Conservation (phyloP, 257 asterid genomes). For the Solanum peruvianum region DNA sequence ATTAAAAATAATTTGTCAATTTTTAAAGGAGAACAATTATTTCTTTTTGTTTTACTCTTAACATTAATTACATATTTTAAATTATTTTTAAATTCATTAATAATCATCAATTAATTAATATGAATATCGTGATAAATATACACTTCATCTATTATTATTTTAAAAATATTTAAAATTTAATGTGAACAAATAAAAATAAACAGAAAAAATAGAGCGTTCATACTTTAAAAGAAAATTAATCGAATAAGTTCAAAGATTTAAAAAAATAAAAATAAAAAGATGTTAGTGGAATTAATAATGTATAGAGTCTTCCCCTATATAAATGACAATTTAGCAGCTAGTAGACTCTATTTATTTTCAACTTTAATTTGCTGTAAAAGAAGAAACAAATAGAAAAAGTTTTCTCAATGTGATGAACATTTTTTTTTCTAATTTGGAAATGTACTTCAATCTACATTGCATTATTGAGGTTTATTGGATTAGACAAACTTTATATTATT, state of each 20-base stretch:
- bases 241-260: neutral
- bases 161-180: accelerated
- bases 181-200: neutral
- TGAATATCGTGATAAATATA: neutral
- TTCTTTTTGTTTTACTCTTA: neutral
- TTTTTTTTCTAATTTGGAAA: neutral
- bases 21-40: neutral
- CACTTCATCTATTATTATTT: neutral
- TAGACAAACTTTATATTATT: neutral
- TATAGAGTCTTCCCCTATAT: neutral
- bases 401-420: neutral
- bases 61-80: neutral
- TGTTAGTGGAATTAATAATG: neutral
- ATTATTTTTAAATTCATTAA: neutral
- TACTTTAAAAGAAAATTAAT: neutral
- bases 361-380: neutral
- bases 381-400: neutral
- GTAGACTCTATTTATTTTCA: neutral
- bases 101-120: neutral
- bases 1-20: neutral
- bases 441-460: neutral
- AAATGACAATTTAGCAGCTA: neutral
- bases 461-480: neutral
- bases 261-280: neutral
- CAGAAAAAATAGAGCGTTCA: accelerated